A percentile compares a stretch with the other conserved stretches of the same genome.
Conservation (phyloP, 2,329 filamentous ascomycete species). For the Clonostachys solani region DNA sequence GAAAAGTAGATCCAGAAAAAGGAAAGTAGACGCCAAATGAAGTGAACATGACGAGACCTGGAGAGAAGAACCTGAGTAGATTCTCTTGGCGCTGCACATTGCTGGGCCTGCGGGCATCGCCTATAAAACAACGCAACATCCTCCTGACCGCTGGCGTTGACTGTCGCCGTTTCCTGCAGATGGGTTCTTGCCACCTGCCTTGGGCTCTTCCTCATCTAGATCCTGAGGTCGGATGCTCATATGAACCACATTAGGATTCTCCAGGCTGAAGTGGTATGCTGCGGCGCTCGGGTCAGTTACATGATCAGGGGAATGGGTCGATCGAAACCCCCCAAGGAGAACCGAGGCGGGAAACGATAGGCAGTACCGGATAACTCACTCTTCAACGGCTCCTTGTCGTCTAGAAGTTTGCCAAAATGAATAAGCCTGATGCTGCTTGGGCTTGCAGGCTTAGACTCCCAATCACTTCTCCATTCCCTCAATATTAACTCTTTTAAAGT, state of each 20-base stretch:
- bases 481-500: slow-evolving; percentile 92
- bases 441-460: slow-evolving; percentile 81
- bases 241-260: slow-evolving; percentile 81
- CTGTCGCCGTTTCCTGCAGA: slow-evolving; percentile 34
- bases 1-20: no score
- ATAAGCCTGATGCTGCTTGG: slow-evolving; percentile 89
- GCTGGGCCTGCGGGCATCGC: background rate
- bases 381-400: slow-evolving; percentile 80
- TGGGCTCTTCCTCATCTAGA: slow-evolving; percentile 75
- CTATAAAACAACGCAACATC: slow-evolving; percentile 50
- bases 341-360: background rate
- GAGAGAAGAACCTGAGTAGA: no score
- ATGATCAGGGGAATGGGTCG: background rate
- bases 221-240: slow-evolving; percentile 90
- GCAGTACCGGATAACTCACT: slow-evolving; percentile 49
- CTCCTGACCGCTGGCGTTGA: slow-evolving; percentile 31
- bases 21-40: no score
- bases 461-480: slow-evolving; percentile 88
- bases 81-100: no score
- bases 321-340: background rate
- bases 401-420: slow-evolving; percentile 84
- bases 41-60: no score
- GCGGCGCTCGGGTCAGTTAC: slow-evolving; percentile 1
- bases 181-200: slow-evolving; percentile 52
- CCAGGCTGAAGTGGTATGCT: slow-evolving; percentile 77